Conservation (phyloP, 2,329 filamentous ascomycete species). For the Hansfordia pulvinata region DNA sequence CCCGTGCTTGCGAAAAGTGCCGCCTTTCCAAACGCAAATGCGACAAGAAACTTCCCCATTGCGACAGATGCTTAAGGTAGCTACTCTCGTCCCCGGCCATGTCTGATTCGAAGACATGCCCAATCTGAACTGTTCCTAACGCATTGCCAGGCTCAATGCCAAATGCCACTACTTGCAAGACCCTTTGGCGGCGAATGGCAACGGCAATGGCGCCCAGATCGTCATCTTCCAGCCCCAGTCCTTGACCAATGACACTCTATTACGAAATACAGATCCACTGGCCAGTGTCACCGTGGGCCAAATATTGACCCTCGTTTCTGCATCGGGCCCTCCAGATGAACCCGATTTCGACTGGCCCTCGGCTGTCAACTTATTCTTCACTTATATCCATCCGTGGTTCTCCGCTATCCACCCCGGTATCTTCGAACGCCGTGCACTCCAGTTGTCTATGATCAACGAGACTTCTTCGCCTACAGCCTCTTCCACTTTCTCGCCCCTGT, state of each 20-base stretch:
- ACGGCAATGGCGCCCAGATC: constrained; percentile 10
- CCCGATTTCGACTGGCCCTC: constrained; percentile 21
- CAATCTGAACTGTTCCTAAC: constrained; percentile 5
- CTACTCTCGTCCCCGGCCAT: not conserved
- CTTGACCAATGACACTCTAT: constrained; percentile 12
- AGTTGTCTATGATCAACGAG: constrained; percentile 12
- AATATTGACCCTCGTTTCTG: constrained; percentile 23
- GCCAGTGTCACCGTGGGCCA: constrained; percentile 20
- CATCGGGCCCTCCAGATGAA: constrained; percentile 12
- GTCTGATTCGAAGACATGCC: not conserved
- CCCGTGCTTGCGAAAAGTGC: constrained; percentile 19
- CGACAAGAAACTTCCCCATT: constrained; percentile 18
- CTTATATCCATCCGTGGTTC: constrained; percentile 26
- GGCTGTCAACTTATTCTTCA: constrained; percentile 22
- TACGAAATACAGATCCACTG: constrained; percentile 15
- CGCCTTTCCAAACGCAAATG: constrained; percentile 18
- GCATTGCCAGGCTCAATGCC: constrained; percentile 14
- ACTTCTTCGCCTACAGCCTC: constrained; percentile 3
- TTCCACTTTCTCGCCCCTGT: constrained; percentile 4
- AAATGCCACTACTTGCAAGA: constrained; percentile 19
- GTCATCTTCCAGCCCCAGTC: constrained; percentile 16
- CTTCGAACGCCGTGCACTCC: constrained; percentile 21
- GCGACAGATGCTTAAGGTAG: constrained; percentile 18
- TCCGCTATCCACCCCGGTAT: constrained; percentile 24
- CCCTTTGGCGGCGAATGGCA: constrained; percentile 9